Evolutionary conservation across 352 stramenopile genomes (phyloP).

Genomic region (Phytophthora aleatoria): DNA sequence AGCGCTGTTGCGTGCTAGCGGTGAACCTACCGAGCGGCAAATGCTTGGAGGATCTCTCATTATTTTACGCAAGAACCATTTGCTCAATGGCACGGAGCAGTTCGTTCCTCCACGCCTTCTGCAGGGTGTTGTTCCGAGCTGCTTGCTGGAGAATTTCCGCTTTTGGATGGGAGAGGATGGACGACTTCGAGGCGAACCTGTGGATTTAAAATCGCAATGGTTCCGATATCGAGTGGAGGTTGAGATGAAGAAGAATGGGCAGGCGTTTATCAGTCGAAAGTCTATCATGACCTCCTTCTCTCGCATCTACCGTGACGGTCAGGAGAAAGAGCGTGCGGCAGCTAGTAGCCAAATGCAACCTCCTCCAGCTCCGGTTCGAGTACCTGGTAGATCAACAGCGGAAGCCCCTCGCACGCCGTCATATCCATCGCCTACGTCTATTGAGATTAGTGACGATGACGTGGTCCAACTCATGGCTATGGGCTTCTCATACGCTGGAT

Average conservation of each 20-base stretch:
- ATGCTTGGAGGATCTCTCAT: constrained; percentile 85
- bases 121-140: constrained; percentile 93
- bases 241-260: constrained; percentile 46
- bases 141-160: constrained; percentile 94
- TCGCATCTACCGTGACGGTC: constrained; percentile 40
- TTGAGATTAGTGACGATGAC: constrained; percentile 74
- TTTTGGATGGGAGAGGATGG: constrained; percentile 98
- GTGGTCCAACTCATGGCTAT: constrained; percentile 90
- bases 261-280: constrained; percentile 63
- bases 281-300: constrained; percentile 76
- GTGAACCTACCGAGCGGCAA: constrained; percentile 72
- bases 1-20: constrained; percentile 63
- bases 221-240: constrained; percentile 88
- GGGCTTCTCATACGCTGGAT: constrained; percentile 89
- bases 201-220: constrained; percentile 86
- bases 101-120: constrained; percentile 93
- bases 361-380: constrained; percentile 45
- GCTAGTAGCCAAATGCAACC: constrained; percentile 37
- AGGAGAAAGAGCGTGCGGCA: constrained; percentile 28
- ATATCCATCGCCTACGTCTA: constrained; percentile 13
- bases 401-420: constrained; percentile 12
- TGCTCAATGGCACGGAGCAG: constrained; percentile 77
- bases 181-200: constrained; percentile 93
- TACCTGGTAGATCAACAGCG: constrained; percentile 1
- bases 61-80: constrained; percentile 79